Evolutionary conservation across 495 filamentous ascomycete genomes (phyloP).

Genomic region (Aspergillus incahuasiensis): DNA sequence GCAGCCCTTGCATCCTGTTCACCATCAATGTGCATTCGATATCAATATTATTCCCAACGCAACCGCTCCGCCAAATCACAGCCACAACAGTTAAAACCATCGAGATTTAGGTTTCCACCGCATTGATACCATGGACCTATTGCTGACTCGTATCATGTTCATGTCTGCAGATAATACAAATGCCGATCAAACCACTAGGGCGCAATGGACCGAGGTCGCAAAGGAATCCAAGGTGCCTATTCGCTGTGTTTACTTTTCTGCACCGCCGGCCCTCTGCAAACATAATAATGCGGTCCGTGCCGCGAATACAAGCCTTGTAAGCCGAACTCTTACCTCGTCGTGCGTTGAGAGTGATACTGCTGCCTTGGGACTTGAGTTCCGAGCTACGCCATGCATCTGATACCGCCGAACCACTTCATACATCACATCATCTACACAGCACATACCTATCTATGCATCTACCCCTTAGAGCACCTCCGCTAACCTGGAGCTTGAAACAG

Average conservation of each 20-base stretch:
- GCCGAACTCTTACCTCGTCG: not conserved
- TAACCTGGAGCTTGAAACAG: slow-evolving; percentile 30
- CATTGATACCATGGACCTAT: not conserved
- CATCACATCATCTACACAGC: not conserved
- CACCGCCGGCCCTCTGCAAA: slow-evolving; percentile 65
- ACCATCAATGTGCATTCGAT: not conserved
- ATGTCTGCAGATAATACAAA: slow-evolving; percentile 80
- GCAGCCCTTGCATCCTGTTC: slow-evolving; percentile 13
- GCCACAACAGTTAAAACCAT: not conserved
- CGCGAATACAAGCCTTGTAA: slow-evolving; percentile 50
- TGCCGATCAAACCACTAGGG: slow-evolving; percentile 67
- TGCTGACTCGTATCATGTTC: not conserved
- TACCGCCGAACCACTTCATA: not conserved
- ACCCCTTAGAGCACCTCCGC: not conserved
- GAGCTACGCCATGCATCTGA: not conserved
- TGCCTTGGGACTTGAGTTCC: not conserved
- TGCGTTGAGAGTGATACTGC: not conserved
- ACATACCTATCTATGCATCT: not conserved
- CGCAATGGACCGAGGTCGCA: slow-evolving; percentile 70
- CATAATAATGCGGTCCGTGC: slow-evolving; percentile 88
- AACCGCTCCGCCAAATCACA: not conserved
- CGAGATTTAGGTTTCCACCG: not conserved
- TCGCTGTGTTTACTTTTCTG: slow-evolving; percentile 81
- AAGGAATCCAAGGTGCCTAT: slow-evolving; percentile 66
- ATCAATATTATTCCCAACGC: not conserved